phyloP scores from a whole-genome alignment of 179 eudicot genomes.

The Silene coronaria region DNA sequence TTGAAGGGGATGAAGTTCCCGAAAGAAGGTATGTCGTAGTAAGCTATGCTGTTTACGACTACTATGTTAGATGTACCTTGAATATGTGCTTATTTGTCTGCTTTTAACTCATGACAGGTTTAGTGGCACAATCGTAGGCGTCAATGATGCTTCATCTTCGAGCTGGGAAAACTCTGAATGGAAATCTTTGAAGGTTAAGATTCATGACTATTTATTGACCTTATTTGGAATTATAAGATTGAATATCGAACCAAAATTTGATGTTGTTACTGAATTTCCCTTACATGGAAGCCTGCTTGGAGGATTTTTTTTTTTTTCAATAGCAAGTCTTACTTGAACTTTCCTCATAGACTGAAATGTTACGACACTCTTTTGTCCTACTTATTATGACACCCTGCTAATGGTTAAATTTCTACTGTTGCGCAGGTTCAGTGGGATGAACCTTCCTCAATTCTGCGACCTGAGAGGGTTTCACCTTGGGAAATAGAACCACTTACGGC shows the following conservation, averaged over 20 bases:
- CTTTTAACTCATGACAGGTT: constrained; percentile 39
- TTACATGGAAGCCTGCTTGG: not conserved
- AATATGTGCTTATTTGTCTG: constrained; percentile 11
- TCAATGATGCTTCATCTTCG: constrained; percentile 51
- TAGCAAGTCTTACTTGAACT: not conserved
- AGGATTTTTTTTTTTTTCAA: not conserved
- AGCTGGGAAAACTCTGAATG: constrained; percentile 83
- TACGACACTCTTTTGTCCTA: not conserved
- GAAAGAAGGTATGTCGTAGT: constrained; percentile 64
- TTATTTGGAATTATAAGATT: not conserved
- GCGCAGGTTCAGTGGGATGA: constrained; percentile 98
- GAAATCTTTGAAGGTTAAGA: constrained; percentile 78
- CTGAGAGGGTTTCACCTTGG: constrained; percentile 92
- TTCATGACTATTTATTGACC: constrained; percentile 1
- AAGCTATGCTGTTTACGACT: not conserved
- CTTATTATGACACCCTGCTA: too few species aligned
- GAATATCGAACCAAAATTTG: not conserved
- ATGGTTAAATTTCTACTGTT: not conserved
- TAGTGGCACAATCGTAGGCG: constrained; percentile 92
- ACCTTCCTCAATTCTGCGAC: constrained; percentile 69
- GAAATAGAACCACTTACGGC: constrained; percentile 79
- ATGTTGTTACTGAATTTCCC: not conserved
- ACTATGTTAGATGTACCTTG: not conserved
- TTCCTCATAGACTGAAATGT: not conserved
- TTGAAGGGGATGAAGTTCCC: constrained; percentile 90